Evolutionary conservation across 1,284 basidiomycete genomes (phyloP), one percentile per base, ranked within the genome.

Genomic region (Chalciporus sp.): DNA sequence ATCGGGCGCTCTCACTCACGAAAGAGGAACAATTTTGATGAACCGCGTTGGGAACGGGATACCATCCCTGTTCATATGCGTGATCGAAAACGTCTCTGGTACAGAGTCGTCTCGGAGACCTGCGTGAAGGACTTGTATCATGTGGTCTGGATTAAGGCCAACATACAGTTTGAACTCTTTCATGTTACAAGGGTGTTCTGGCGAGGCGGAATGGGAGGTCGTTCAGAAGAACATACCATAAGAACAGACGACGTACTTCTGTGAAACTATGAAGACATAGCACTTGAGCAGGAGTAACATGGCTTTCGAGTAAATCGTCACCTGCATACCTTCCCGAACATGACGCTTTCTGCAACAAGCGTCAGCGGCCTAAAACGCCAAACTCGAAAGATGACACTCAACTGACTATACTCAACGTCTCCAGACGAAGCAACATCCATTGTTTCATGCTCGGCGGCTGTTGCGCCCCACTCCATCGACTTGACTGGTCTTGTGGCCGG

Each of bases 101-200:
- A 76, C 69, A 3, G 73, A 56, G 56, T 90, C 86, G 61, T 91
- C 88, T 67, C 84, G 85, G 44, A 92, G 76, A 4, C 76, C 72
- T 0, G 81, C 70, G 49, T 83, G 81, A 7, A 91, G 72, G 19
- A 85, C 79, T 68, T 88, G 81, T 2, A 74, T 80, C 79, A 91
- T 80, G 61, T 80, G 78, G 55, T 86, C 82, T 56, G 81, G 76
- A n/a, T 78, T 76, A 45, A 79, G 70, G 3, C 89, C 89, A 29
- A 85, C 78, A 58, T 81, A 83, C 6, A 92, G 64, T 66, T 85
- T 86, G 74, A 92, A 87, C 49, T 90, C 86, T 65, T 89, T 89
- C 82, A 89, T 85, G 63, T 90, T 92, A 65, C 90, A 92, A 39
- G 88, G 88, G 67, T 92, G 89, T 17, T 76, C 85, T 89, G 45